These are phyloP conservation scores for Calonectria honghensis DNA, from an alignment of 2,329 filamentous ascomycete species.

Conservation along the genomic window DNA sequence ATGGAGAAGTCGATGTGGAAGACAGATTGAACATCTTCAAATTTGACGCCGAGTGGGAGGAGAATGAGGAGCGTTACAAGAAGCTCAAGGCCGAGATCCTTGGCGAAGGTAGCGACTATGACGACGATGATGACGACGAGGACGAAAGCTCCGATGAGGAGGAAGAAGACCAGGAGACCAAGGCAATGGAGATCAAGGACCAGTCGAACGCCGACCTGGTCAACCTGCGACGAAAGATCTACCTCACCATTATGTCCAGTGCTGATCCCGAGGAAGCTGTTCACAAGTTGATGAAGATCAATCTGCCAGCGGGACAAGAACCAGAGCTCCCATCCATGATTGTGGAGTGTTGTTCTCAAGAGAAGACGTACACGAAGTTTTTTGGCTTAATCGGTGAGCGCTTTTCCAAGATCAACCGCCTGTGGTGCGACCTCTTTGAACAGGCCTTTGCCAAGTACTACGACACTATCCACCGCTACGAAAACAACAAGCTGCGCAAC, in stretches of 20 bases:
- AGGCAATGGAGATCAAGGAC: conserved; percentile 96
- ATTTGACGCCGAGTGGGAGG: conserved; percentile 91
- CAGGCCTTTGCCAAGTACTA: conserved; percentile 94
- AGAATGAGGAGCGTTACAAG: conserved; percentile 92
- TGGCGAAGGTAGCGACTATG: conserved; percentile 92
- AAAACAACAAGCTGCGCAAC: conserved; percentile 95
- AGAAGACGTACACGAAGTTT: conserved; percentile 98
- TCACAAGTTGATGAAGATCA: conserved; percentile 97
- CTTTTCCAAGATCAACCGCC: conserved; percentile 95
- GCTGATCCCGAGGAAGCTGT: conserved; percentile 97
- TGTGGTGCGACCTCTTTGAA: conserved; percentile 96
- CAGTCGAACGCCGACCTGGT: conserved; percentile 97
- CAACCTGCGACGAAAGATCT: conserved; percentile 94
- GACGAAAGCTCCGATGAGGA: conserved; percentile 82
- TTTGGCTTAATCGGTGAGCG: conserved; percentile 95
- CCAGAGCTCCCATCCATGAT: conserved; percentile 96
- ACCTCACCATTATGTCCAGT: conserved; percentile 97
- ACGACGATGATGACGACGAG: conserved; percentile 78
- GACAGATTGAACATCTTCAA: conserved; percentile 97
- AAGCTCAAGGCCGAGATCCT: conserved; percentile 94
- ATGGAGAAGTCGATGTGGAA: conserved; percentile 89
- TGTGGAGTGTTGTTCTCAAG: conserved; percentile 96
- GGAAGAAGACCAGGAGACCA: conserved; percentile 85
- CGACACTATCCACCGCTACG: conserved; percentile 97
- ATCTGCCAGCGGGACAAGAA: conserved; percentile 90